These are phyloP conservation scores for Epichloe amarillans DNA, from an alignment of 2,329 filamentous ascomycete species.

Conservation along the genomic window DNA sequence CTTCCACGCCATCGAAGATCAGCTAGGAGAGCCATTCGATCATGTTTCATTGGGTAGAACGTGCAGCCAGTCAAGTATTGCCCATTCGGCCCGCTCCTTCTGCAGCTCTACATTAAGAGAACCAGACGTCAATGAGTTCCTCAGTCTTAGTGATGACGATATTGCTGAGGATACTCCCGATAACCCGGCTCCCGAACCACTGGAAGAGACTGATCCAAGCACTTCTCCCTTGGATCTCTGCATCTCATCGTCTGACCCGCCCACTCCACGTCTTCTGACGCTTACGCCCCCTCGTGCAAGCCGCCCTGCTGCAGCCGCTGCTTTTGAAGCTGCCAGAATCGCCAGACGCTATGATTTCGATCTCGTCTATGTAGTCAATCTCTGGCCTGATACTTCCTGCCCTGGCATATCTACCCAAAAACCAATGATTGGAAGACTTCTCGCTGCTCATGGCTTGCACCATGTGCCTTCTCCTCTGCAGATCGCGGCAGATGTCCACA, in stretches of 20 bases:
- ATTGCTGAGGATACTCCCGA: slow-evolving; percentile 33
- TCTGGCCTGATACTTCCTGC: slow-evolving; percentile 32
- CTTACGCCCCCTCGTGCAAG: slow-evolving; percentile 31
- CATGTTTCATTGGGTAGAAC: slow-evolving; percentile 14
- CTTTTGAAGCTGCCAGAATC: slow-evolving; percentile 41
- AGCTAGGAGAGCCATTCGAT: slow-evolving; percentile 14
- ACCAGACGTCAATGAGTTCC: slow-evolving; percentile 39
- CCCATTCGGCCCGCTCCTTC: slow-evolving; percentile 17
- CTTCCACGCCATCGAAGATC: slow-evolving; percentile 14
- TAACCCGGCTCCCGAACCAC: slow-evolving; percentile 6
- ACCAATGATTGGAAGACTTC: slow-evolving; percentile 33
- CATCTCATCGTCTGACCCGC: slow-evolving; percentile 11
- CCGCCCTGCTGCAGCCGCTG: slow-evolving; percentile 32
- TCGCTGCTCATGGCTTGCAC: slow-evolving; percentile 41
- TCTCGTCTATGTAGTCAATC: slow-evolving; percentile 43
- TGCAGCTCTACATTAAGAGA: slow-evolving; percentile 30
- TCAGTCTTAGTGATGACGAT: slow-evolving; percentile 42
- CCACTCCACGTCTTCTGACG: slow-evolving; percentile 24
- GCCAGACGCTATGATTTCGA: slow-evolving; percentile 44
- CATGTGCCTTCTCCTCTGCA: slow-evolving; percentile 38
- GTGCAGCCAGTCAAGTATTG: slow-evolving; percentile 18
- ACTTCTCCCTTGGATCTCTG: slow-evolving; percentile 10
- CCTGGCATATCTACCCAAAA: slow-evolving; percentile 7
- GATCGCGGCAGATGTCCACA: slow-evolving; percentile 35
- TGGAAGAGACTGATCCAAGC: not conserved